These are phyloP conservation scores for Antitrichia curtipendula DNA, from an alignment of 225 moss, liverwort and hornwort genomes.

Conservation along the genomic window DNA sequence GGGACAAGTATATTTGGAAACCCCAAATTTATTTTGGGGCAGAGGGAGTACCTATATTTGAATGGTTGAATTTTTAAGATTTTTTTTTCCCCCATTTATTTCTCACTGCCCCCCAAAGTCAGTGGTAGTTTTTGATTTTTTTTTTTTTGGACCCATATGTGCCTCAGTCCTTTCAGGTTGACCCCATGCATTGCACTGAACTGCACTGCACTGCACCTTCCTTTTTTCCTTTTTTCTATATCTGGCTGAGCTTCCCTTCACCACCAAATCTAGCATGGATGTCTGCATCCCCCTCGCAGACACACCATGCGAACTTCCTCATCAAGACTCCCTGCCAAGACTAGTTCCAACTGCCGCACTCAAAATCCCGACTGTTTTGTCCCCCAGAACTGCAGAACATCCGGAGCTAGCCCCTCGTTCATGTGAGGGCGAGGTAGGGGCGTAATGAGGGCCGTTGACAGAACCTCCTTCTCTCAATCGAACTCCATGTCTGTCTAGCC, in stretches of 20 bases:
- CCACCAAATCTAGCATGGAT: not conserved
- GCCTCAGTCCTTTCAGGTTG: not conserved
- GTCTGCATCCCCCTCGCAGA: not conserved
- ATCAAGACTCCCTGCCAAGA: not conserved
- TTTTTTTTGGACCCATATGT: not conserved
- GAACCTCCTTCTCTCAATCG: too few species aligned
- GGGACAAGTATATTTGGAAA: too few species aligned
- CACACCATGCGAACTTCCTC: not conserved
- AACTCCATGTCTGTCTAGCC: not conserved
- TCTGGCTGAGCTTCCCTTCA: not conserved
- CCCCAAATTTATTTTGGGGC: too few species aligned
- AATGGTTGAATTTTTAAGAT: accelerated
- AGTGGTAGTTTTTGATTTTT: not conserved
- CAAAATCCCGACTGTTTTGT: not conserved
- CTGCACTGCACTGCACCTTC: not conserved
- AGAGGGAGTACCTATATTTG: not conserved
- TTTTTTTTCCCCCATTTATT: too few species aligned
- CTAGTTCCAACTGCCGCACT: not conserved
- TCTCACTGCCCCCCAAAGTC: not conserved
- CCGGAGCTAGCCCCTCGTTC: not conserved
- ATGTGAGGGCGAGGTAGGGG: not conserved
- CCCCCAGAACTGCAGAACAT: not conserved
- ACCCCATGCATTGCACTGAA: not conserved
- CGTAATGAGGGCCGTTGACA: not conserved
- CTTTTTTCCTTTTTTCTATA: too few species aligned